Base-by-base conservation (phyloP, 2,329 filamentous ascomycete genomes). In the Curvularia verruculosa region DNA sequence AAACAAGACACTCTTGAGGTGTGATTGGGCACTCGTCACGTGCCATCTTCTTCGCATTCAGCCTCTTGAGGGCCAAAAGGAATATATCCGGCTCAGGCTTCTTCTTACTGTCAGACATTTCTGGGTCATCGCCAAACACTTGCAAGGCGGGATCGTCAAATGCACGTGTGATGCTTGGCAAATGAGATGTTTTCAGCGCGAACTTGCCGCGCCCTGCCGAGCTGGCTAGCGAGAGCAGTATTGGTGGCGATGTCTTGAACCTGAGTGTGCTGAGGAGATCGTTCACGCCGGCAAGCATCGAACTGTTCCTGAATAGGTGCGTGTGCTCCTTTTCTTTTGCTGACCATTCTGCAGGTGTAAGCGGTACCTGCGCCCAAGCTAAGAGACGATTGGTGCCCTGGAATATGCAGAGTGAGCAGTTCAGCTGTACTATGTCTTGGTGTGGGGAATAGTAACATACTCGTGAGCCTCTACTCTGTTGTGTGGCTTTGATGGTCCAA, bases 401-500 rank as follows among this genome's bases (percentile, higher is more conserved):
- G 26, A 4, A n/a, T 19, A 28, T 52, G 9, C 4, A 12, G 36
- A 12, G 15, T 39, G 21, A 51, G 49, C 37, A 40, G 31, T 18
- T 10, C 15, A 21, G 18, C 21, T 9, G 12, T 18, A 12, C 5
- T 9, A 21, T 44, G 18, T 2, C 26, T 9, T 10, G n/a, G 37
- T n/a, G 23, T 24, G 18, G 8, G 18, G 10, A 13, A 48, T 4
- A 29, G 7, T 5, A n/a, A 34, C 36, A 19, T 49, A 66, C 64
- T 13, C 52, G 40, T 19, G 55, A 61, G 29, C 66, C 66, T 47
- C 66, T 52, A 44, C 66, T 68, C 39, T 68, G 64, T 29, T 68
- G 65, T 1, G 57, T 55, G 12, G 64, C 65, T 51, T 69, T 69
- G 46, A 68, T 59, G 1, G 21, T 41, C 66, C 66, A 69, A 3